phyloP scores from a whole-genome alignment of 1,139 yeast genomes.

The Geotrichum klebahnii region DNA sequence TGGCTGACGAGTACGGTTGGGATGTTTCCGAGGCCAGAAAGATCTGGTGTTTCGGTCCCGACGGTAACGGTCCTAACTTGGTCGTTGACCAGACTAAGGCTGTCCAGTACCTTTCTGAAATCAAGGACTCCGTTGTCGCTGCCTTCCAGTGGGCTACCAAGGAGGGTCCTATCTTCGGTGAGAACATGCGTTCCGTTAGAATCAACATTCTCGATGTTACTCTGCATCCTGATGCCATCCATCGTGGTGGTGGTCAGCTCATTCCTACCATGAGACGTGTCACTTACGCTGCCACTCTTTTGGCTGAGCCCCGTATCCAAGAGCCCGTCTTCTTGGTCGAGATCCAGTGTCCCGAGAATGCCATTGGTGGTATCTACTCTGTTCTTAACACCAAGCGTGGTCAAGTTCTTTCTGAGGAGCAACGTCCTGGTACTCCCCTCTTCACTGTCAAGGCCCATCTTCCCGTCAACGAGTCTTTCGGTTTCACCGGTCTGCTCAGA shows the following conservation, averaged over 20 bases:
- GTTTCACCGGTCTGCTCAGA: slow-evolving; percentile 99
- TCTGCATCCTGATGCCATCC: slow-evolving; percentile 99
- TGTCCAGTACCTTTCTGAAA: slow-evolving; percentile 97
- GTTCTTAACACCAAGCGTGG: slow-evolving; percentile 99
- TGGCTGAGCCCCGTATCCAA: slow-evolving; percentile 98
- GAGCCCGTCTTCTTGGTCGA: slow-evolving; percentile 99
- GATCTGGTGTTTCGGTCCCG: slow-evolving; percentile 99
- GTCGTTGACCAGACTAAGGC: slow-evolving; percentile 99
- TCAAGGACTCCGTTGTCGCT: slow-evolving; percentile 98
- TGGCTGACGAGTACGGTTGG: slow-evolving; percentile 99
- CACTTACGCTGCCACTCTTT: slow-evolving; percentile 94
- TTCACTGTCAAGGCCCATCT: slow-evolving; percentile 98
- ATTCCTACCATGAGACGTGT: slow-evolving; percentile 99
- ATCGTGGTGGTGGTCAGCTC: slow-evolving; percentile 99
- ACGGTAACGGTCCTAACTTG: slow-evolving; percentile 97
- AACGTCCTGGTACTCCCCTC: slow-evolving; percentile 99
- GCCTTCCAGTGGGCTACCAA: slow-evolving; percentile 99
- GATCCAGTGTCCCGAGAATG: slow-evolving; percentile 98
- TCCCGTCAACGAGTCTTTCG: slow-evolving; percentile 99
- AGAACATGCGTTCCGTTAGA: slow-evolving; percentile 92
- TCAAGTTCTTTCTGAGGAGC: slow-evolving; percentile 97
- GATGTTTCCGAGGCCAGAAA: slow-evolving; percentile 99
- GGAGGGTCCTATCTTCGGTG: slow-evolving; percentile 99
- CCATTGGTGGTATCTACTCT: slow-evolving; percentile 99
- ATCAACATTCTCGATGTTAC: slow-evolving; percentile 98